These are phyloP conservation scores for Austroboletus novae-zelandiae DNA, from an alignment of 1,284 basidiomycete genomes.

Conservation along the genomic window DNA sequence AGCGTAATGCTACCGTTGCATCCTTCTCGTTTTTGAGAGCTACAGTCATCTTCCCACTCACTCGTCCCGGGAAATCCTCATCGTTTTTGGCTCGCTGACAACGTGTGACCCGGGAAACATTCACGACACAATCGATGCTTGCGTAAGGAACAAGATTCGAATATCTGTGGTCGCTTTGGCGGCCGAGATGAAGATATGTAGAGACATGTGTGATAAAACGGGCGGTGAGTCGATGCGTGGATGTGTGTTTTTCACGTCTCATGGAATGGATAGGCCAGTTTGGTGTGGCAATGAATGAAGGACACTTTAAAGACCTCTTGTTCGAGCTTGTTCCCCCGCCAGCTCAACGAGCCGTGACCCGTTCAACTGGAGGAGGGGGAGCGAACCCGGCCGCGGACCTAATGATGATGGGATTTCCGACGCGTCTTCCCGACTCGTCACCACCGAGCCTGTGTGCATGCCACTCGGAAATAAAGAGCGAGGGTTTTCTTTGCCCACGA, in stretches of 20 bases:
- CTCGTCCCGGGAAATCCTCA: slow-evolving; percentile 91
- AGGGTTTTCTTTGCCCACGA: slow-evolving; percentile 93
- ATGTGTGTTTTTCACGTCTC: slow-evolving; percentile 1
- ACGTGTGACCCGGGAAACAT: slow-evolving; percentile 98
- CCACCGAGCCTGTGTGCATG: slow-evolving; percentile 88
- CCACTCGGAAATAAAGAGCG: slow-evolving; percentile 85
- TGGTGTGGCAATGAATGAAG: slow-evolving; percentile 95
- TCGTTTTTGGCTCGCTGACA: slow-evolving; percentile 93
- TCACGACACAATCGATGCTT: slow-evolving; percentile 84
- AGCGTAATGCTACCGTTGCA: slow-evolving; percentile 14
- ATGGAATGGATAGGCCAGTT: slow-evolving; percentile 67
- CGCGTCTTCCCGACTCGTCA: slow-evolving; percentile 80
- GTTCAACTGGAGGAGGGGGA: slow-evolving; percentile 45
- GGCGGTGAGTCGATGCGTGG: slow-evolving; percentile 56
- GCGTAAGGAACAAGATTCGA: slow-evolving; percentile 81
- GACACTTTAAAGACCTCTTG: slow-evolving; percentile 92
- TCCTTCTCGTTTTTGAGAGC: slow-evolving; percentile 5
- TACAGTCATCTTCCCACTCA: slow-evolving; percentile 89
- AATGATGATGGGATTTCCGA: slow-evolving; percentile 99
- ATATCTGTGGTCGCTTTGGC: slow-evolving; percentile 91
- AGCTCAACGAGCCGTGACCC: slow-evolving; percentile 67
- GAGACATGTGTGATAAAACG: slow-evolving; percentile 85
- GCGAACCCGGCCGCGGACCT: slow-evolving; percentile 79
- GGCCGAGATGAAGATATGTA: slow-evolving; percentile 97
- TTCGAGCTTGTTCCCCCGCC: slow-evolving; percentile 97